These are phyloP conservation scores for Amanita phalloides DNA, from an alignment of 768 basidiomycete species.

Conservation along the genomic window DNA sequence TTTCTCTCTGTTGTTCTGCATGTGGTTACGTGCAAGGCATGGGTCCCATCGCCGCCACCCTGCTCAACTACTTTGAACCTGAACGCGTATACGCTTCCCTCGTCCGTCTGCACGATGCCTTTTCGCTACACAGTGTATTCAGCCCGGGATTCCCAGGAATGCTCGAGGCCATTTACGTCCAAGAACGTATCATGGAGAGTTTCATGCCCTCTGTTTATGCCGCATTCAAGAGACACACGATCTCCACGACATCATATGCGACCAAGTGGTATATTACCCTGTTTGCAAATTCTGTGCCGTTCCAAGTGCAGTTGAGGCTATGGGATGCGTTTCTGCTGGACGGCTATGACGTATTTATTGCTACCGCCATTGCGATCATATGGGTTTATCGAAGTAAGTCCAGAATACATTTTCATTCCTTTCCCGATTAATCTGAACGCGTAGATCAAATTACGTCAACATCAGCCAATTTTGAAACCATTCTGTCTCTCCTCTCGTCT, in stretches of 20 bases:
- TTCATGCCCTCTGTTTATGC: constrained; percentile 86
- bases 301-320: constrained; percentile 85
- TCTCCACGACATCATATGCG: constrained; percentile 90
- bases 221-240: constrained; percentile 80
- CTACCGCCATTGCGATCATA: constrained; percentile 78
- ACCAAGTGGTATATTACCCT: constrained; percentile 99
- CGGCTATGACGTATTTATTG: constrained; percentile 81
- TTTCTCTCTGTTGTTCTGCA: constrained; percentile 71
- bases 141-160: constrained; percentile 92
- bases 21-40: constrained; percentile 99
- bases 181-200: constrained; percentile 78
- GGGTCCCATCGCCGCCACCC: constrained; percentile 93
- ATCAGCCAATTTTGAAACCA: constrained; percentile 82
- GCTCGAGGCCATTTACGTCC: constrained; percentile 91
- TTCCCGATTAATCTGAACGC: background rate
- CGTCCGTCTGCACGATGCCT: constrained; percentile 82
- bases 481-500: constrained; percentile 83
- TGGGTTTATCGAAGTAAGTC: constrained; percentile 81
- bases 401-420: no score
- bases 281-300: constrained; percentile 92
- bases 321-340: constrained; percentile 95
- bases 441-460: constrained; percentile 76
- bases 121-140: constrained; percentile 83
- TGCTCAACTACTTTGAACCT: constrained; percentile 89
- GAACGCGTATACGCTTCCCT: constrained; percentile 80